These are phyloP conservation scores for Leccinum pellstonianum DNA, from an alignment of 768 basidiomycete species.

Conservation along the genomic window DNA sequence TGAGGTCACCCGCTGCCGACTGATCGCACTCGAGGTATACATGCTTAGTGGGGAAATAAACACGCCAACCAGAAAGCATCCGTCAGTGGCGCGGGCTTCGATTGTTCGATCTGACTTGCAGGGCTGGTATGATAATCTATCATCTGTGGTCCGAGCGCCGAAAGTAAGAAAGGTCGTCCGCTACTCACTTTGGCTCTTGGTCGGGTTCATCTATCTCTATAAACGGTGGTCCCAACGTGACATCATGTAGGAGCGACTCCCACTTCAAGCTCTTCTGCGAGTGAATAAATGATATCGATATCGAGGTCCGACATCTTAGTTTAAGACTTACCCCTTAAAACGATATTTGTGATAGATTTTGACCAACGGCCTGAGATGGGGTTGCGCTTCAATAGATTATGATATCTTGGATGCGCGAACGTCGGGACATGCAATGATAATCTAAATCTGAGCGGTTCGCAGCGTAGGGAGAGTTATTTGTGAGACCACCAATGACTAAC, in stretches of 20 bases:
- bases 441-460: neutral
- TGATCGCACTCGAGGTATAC: constrained; percentile 32
- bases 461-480: neutral
- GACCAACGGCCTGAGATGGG: too few species aligned
- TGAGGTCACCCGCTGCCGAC: constrained; percentile 38
- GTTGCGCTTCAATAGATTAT: neutral
- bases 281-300: too few species aligned
- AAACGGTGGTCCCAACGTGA: constrained; percentile 34
- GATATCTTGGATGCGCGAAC: neutral
- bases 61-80: constrained; percentile 35
- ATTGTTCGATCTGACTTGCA: neutral
- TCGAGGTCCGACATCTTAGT: too few species aligned
- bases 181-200: constrained; percentile 35
- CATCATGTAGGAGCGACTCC: neutral
- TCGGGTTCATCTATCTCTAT: constrained; percentile 24
- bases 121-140: neutral
- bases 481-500: neutral
- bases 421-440: neutral
- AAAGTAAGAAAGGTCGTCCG: constrained; percentile 36
- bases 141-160: constrained; percentile 40
- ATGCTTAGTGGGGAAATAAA: constrained; percentile 38
- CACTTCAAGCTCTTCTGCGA: too few species aligned
- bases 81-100: constrained; percentile 40
- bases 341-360: too few species aligned
- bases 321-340: too few species aligned